These are phyloP conservation scores for Anethum foeniculum DNA, from an alignment of 140 eudicot genomes.

Conservation along the genomic window DNA sequence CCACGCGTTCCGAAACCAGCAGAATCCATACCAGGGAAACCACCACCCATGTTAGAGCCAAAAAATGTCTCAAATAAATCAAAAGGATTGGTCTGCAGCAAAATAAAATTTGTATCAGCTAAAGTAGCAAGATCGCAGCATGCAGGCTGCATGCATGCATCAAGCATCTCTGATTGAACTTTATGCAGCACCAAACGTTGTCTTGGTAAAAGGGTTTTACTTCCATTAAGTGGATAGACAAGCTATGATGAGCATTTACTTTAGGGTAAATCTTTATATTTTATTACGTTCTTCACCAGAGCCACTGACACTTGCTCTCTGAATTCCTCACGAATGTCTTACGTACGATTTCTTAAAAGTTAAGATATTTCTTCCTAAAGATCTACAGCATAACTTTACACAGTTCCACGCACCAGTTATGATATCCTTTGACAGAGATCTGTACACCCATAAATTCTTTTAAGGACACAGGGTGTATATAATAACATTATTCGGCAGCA, in stretches of 20 bases:
- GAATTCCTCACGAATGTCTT: background rate
- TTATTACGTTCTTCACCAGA: background rate
- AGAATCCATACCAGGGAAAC: conserved; percentile 66
- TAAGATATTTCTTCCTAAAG: background rate
- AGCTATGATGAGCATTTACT: background rate
- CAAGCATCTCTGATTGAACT: background rate
- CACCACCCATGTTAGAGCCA: conserved; percentile 76
- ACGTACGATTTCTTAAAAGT: background rate
- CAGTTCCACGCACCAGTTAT: background rate
- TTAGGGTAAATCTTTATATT: background rate
- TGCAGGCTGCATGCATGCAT: background rate
- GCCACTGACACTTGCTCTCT: background rate
- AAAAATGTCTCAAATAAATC: conserved; percentile 95
- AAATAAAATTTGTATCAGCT: conserved; percentile 8
- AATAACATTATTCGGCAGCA: background rate
- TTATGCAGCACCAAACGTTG: background rate
- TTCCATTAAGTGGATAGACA: background rate
- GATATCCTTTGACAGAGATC: background rate
- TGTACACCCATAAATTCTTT: background rate
- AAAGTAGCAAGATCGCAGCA: background rate
- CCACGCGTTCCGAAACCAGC: conserved; percentile 78
- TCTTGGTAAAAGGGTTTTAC: background rate
- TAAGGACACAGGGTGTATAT: background rate
- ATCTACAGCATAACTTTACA: background rate
- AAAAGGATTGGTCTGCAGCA: conserved; percentile 79